These are phyloP conservation scores for Ophiostoma angusticollis DNA, from an alignment of 2,329 filamentous ascomycete species.

Conservation along the genomic window DNA sequence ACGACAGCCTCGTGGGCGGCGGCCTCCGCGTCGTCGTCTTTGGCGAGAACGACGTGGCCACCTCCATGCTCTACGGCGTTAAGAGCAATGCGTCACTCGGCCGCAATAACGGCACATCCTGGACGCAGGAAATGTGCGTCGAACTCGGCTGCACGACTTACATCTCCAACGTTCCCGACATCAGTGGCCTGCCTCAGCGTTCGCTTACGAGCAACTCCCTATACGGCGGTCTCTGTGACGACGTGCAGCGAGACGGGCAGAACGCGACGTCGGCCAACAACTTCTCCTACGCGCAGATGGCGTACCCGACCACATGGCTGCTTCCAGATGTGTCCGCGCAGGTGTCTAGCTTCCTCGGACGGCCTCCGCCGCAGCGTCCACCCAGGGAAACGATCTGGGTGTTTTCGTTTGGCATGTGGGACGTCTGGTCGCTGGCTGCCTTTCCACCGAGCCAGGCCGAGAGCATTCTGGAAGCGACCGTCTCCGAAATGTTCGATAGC, in stretches of 20 bases:
- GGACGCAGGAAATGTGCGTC: slow-evolving; percentile 36
- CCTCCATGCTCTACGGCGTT: slow-evolving; percentile 11
- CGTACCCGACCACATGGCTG: slow-evolving; percentile 28
- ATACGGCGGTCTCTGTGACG: slow-evolving; percentile 35
- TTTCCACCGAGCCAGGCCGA: slow-evolving; percentile 29
- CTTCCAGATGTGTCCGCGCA: slow-evolving; percentile 32
- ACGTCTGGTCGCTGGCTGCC: slow-evolving; percentile 38
- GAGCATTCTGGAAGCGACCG: slow-evolving; percentile 24
- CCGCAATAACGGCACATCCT: slow-evolving; percentile 20
- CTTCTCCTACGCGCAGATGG: slow-evolving; percentile 29
- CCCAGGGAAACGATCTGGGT: slow-evolving; percentile 40
- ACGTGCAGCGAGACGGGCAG: slow-evolving; percentile 19
- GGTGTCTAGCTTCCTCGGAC: slow-evolving; percentile 31
- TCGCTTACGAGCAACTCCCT: slow-evolving; percentile 41
- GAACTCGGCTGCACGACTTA: slow-evolving; percentile 35
- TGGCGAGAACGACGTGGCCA: slow-evolving; percentile 35
- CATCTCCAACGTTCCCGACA: slow-evolving; percentile 31
- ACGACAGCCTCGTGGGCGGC: slow-evolving; percentile 13
- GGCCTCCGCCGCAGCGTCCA: slow-evolving; percentile 19
- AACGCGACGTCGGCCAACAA: slow-evolving; percentile 26
- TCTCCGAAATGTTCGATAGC: slow-evolving; percentile 29
- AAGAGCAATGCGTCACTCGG: slow-evolving; percentile 13
- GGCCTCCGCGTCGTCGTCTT: slow-evolving; percentile 39
- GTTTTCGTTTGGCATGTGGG: slow-evolving; percentile 41
- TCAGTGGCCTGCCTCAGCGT: slow-evolving; percentile 6